These are phyloP conservation scores for Naematelia aurantialba DNA, from an alignment of 768 basidiomycete species.

Conservation along the genomic window DNA sequence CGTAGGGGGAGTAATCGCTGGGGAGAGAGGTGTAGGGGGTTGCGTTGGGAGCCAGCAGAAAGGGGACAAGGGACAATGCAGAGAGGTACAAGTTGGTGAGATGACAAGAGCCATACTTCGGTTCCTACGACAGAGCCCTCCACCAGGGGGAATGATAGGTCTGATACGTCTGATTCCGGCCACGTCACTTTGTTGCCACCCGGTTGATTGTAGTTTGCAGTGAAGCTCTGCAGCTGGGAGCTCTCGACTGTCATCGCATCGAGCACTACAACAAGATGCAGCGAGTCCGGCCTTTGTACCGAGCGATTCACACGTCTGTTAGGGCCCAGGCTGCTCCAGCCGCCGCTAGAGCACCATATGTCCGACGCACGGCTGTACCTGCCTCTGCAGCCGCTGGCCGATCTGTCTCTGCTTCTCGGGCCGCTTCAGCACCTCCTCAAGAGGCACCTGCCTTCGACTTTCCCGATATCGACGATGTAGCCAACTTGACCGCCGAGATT, in stretches of 20 bases:
- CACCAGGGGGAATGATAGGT: too few species aligned
- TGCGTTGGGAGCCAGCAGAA: neutral
- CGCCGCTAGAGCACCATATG: neutral
- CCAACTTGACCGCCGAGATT: constrained; percentile 4
- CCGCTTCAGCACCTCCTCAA: constrained; percentile 1
- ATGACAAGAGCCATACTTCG: too few species aligned
- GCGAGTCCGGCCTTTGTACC: neutral
- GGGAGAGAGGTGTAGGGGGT: neutral
- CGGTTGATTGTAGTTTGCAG: too few species aligned
- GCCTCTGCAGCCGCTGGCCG: neutral
- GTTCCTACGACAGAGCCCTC: neutral
- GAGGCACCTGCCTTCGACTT: neutral
- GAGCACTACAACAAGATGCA: neutral
- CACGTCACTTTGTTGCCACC: constrained; percentile 8
- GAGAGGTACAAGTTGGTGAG: too few species aligned
- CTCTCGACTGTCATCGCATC: neutral
- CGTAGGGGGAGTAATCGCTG: too few species aligned
- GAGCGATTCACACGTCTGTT: neutral
- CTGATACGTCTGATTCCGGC: constrained; percentile 11
- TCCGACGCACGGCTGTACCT: neutral
- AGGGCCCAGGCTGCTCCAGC: neutral
- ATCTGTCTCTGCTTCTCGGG: constrained; percentile 1
- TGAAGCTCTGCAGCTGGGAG: too few species aligned
- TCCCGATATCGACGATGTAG: neutral
- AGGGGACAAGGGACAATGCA: neutral